Base-by-base conservation (phyloP, 1,284 basidiomycete genomes). In the Rhodotorula sp. region DNA sequence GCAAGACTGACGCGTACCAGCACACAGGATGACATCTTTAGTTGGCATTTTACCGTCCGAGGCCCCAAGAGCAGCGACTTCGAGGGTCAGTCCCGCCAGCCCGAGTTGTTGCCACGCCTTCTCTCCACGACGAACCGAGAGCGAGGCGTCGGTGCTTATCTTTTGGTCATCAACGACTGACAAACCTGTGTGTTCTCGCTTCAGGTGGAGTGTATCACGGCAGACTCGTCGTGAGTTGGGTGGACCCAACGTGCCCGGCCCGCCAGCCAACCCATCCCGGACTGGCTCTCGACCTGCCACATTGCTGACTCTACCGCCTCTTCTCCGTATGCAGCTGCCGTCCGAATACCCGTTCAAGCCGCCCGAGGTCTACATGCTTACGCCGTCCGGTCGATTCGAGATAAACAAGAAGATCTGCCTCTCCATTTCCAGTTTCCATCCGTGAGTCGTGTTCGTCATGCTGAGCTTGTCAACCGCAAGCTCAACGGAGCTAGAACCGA, bases 11-110 rank as follows among this genome's bases (percentile, higher is more conserved):
- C 64, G 2, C 54, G 1, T 16, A 10, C 2, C 18, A 12, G 23
- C 26, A 23, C 58, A 15, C 60, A 80, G 68, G 78, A 79, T 67
- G 78, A 82, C 72, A 77, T 82, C 47, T 81, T 80, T 65, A 93
- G 97, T 84, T 99, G 95, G 95, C 95, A 98, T 80, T 97, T 94
- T 78, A 98, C 95, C 12, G 85, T 98, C 62, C 88, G 93, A 72
- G 95, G 95, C 2, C 88, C 86, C 26, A 49, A 60, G 59, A 92
- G 88, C 7, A 93, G 90, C 43, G 93, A 95, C 79, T 97, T 92
- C 75, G 92, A 95, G 79, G 92, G 91, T 68, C 92, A 62, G 75
- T 57, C 5, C n/a, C 8, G 28, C 12, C 3, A 10, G 14, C 23
- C 3, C 45, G n/a, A 16, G 26, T 31, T 28, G 21, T 5, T 26